Conservation (phyloP, 2,329 filamentous ascomycete species). For the Pezicula radicicola region DNA sequence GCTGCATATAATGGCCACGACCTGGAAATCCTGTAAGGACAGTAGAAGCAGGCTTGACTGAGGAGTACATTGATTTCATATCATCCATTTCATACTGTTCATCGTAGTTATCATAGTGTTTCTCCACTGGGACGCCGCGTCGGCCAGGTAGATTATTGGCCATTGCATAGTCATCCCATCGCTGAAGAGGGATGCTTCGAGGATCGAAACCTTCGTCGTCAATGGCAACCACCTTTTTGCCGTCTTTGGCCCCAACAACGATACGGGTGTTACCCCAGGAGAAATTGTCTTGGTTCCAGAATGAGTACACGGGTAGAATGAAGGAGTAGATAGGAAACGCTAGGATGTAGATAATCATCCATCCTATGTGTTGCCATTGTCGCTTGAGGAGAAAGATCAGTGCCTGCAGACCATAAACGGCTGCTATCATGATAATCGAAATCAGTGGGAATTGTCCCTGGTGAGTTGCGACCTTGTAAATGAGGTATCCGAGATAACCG, state of each 20-base stretch:
- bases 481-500: constrained; percentile 81
- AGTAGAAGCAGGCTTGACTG: constrained; percentile 80
- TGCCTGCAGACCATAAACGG: constrained; percentile 92
- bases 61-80: constrained; percentile 94
- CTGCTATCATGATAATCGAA: constrained; percentile 84
- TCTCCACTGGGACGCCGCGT: constrained; percentile 69
- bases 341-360: constrained; percentile 99
- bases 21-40: constrained; percentile 80
- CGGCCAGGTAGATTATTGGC: constrained; percentile 87
- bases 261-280: constrained; percentile 98
- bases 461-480: constrained; percentile 71
- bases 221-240: constrained; percentile 84
- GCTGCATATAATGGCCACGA: constrained; percentile 63
- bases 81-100: constrained; percentile 96
- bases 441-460: constrained; percentile 78
- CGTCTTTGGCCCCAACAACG: constrained; percentile 90
- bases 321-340: constrained; percentile 95
- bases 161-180: constrained; percentile 94
- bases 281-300: constrained; percentile 99
- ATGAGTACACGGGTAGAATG: constrained; percentile 88
- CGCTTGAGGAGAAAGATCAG: constrained; percentile 95
- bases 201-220: constrained; percentile 87
- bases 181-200: constrained; percentile 86
- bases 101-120: constrained; percentile 64
- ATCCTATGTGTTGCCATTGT: constrained; percentile 97